Evolutionary conservation across 106 monocot species (phyloP).

Genomic region (Dioscorea alata): DNA sequence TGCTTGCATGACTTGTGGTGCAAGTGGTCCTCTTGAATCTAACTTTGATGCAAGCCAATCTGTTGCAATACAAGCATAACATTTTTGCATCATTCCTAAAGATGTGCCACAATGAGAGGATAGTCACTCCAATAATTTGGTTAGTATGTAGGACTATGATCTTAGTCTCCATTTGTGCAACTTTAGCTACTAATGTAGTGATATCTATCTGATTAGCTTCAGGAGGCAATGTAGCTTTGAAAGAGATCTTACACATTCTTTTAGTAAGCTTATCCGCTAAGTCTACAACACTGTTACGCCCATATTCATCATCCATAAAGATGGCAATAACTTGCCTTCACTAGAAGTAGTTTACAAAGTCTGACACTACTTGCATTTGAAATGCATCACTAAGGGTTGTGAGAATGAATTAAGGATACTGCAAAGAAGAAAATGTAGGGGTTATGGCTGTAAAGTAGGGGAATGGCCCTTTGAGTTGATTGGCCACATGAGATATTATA

Average conservation of each 20-base stretch:
- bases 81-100: background rate
- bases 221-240: too few relatives aligned
- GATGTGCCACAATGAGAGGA: background rate
- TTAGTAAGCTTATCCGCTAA: background rate
- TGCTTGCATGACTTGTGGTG: too few relatives aligned
- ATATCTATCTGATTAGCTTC: too few relatives aligned
- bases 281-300: background rate
- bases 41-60: too few relatives aligned
- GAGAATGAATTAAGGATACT: background rate
- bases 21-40: too few relatives aligned
- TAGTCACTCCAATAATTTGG: background rate
- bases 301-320: background rate
- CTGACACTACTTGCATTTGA: background rate
- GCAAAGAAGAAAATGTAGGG: background rate
- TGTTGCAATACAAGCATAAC: conserved; percentile 7
- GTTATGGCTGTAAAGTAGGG: too few relatives aligned
- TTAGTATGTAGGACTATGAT: background rate
- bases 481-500: too few relatives aligned
- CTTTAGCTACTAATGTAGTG: background rate
- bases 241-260: too few relatives aligned
- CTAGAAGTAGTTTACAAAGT: background rate
- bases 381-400: background rate
- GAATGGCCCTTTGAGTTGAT: too few relatives aligned
- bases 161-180: background rate
- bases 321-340: background rate